Conservation (phyloP, 768 basidiomycete genomes). For the Candolleomyces eurysporus region DNA sequence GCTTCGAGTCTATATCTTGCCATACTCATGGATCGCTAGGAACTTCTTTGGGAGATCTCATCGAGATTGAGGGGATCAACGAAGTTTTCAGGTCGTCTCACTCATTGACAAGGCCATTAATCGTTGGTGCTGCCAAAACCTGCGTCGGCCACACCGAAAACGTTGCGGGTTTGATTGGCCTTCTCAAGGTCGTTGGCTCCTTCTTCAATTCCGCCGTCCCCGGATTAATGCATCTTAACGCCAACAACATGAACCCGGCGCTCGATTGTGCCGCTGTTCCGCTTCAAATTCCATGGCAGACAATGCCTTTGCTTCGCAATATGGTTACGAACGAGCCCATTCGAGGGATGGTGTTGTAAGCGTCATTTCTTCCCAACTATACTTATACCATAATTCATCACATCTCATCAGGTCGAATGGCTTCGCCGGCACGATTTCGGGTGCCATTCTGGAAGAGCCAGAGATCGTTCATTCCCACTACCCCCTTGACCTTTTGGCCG, state of each 20-base stretch:
- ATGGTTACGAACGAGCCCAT: conserved; percentile 16
- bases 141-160: conserved; percentile 34
- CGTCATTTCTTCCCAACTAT: background rate
- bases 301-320: conserved; percentile 14
- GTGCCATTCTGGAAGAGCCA: conserved; percentile 29
- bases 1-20: background rate
- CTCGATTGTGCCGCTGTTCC: conserved; percentile 30
- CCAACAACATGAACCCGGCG: conserved; percentile 29
- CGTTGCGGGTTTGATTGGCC: conserved; percentile 30
- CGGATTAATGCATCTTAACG: conserved; percentile 29
- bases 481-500: conserved; percentile 16
- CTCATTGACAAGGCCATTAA: conserved; percentile 24
- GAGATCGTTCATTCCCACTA: conserved; percentile 13
- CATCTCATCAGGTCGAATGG: conserved; percentile 28
- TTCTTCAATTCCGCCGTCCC: conserved; percentile 25
- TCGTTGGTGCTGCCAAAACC: conserved; percentile 32
- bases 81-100: conserved; percentile 33
- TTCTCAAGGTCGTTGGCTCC: conserved; percentile 26
- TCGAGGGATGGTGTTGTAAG: conserved; percentile 29
- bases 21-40: conserved; percentile 13
- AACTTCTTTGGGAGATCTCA: conserved; percentile 33
- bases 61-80: conserved; percentile 35
- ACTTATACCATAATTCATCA: background rate
- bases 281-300: conserved; percentile 24
- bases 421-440: conserved; percentile 35